Base-by-base conservation (phyloP, 1,139 yeast genomes). In the Saccharomyces hybrid region DNA sequence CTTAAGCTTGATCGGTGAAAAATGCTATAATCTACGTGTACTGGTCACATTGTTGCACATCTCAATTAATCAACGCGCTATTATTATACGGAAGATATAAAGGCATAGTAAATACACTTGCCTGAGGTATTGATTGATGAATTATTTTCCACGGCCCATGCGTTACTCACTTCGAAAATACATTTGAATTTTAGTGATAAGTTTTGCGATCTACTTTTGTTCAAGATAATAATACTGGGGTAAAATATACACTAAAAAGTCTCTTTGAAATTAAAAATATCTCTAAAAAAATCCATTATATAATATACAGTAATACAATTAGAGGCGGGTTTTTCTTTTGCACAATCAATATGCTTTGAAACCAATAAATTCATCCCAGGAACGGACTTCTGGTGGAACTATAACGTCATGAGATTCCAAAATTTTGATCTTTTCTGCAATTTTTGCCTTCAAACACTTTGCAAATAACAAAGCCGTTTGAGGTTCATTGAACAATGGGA, bases 321-420 rank as follows among this genome's bases (percentile, higher is more conserved):
- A 20, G 20, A 38, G 16, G 25, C 7, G 14, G 16, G 25, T 13
- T 16, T 8, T 38, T 8, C n/a, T 38, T 5, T 38, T 38, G 25
- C 25, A n/a, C 44, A 38, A 38, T 14, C 25, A 38, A 16, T 38
- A 9, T 54, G 95, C 90, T 76, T 88, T 89, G 56, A 95, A 95
- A 56, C 95, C 97, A 68, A 93, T 82, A 69, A 86, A 93, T 70
- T 93, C 97, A 74, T 96, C 88, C 99, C 99, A 93, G 75, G 97
- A 83, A 70, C 78, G 80, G 55, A 90, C 98, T 75, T 93, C 98
- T 20, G 74, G 65, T 54, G 99, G 98, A 61, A 90, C 79, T 41
- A 71, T 76, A 51, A 84, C 81, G 47, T 74, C 71, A 20, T 70
- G 73, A 11, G 73, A 61, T 46, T 73, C 73, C 49, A 72, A 64